These are phyloP conservation scores for Vinca minor DNA, from an alignment of 257 asterid species.

Conservation along the genomic window DNA sequence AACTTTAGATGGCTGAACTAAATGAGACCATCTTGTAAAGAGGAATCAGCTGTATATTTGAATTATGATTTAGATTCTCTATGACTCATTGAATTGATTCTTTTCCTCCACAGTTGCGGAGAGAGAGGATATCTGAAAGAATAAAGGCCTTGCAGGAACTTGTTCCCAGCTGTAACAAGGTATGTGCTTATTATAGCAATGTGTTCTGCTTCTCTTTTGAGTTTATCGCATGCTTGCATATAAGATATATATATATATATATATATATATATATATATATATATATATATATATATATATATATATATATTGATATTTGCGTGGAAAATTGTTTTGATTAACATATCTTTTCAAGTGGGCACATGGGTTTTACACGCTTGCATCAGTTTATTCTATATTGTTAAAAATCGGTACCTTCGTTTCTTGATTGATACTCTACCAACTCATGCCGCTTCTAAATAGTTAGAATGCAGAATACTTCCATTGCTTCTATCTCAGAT, in stretches of 20 bases:
- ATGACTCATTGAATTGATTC: conserved; percentile 8
- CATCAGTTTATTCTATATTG: too few species aligned
- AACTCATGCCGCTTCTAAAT: neutral
- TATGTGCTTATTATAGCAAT: conserved; percentile 16
- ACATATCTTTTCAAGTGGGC: too few species aligned
- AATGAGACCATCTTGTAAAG: neutral
- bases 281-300: too few species aligned
- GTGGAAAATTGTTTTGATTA: neutral
- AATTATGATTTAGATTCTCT: neutral
- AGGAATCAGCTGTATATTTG: neutral
- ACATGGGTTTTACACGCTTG: too few species aligned
- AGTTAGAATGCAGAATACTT: neutral
- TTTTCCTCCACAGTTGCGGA: conserved; percentile 51
- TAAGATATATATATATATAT: too few species aligned
- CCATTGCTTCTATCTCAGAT: neutral
- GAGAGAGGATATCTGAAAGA: conserved; percentile 84
- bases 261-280: too few species aligned
- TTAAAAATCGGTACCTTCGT: too few species aligned
- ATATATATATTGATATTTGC: neutral
- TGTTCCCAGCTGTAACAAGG: conserved; percentile 93
- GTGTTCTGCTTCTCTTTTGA: neutral
- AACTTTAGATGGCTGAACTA: neutral
- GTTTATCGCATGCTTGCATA: too few species aligned
- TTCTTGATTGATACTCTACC: too few species aligned
- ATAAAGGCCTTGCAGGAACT: conserved; percentile 89